A percentile compares a stretch with the other conserved stretches of the same genome.
These are phyloP conservation scores for Trichosporon sp. DNA, from an alignment of 1,284 basidiomycete genomes.

Conservation along the genomic window DNA sequence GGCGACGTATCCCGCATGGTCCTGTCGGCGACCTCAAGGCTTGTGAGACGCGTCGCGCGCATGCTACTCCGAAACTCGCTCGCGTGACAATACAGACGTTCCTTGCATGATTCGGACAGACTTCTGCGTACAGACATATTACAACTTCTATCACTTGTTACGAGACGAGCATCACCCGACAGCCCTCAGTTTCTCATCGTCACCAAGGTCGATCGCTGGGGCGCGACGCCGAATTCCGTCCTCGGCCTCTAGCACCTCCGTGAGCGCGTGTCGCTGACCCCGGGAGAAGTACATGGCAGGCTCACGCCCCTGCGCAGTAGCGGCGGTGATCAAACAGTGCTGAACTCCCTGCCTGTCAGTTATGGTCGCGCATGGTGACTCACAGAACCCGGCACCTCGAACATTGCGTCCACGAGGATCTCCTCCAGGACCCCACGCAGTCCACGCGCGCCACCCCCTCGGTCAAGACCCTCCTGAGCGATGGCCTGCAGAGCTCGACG, in stretches of 20 bases:
- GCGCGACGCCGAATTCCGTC: slow-evolving; percentile 39
- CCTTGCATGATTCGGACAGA: not conserved
- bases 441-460: slow-evolving; percentile 84
- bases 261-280: slow-evolving; percentile 57
- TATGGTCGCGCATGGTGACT: slow-evolving; percentile 48
- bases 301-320: slow-evolving; percentile 55
- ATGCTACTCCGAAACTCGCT: too few species aligned
- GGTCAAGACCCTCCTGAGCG: slow-evolving; percentile 67
- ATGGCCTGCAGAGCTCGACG: slow-evolving; percentile 56
- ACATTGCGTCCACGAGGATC: slow-evolving; percentile 77
- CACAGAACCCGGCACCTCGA: slow-evolving; percentile 70
- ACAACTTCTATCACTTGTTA: not conserved
- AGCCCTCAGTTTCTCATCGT: slow-evolving; percentile 17
- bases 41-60: too few species aligned
- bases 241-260: slow-evolving; percentile 57
- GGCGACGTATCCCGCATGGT: not conserved
- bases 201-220: slow-evolving; percentile 6
- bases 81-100: not conserved
- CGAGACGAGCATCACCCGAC: slow-evolving; percentile 9
- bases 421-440: slow-evolving; percentile 89
- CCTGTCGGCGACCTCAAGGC: not conserved
- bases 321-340: slow-evolving; percentile 60
- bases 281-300: slow-evolving; percentile 61
- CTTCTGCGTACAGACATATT: not conserved
- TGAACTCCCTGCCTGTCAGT: slow-evolving; percentile 54